phyloP scores from a whole-genome alignment of 768 basidiomycete genomes.

The Amanita pseudoporphyria region DNA sequence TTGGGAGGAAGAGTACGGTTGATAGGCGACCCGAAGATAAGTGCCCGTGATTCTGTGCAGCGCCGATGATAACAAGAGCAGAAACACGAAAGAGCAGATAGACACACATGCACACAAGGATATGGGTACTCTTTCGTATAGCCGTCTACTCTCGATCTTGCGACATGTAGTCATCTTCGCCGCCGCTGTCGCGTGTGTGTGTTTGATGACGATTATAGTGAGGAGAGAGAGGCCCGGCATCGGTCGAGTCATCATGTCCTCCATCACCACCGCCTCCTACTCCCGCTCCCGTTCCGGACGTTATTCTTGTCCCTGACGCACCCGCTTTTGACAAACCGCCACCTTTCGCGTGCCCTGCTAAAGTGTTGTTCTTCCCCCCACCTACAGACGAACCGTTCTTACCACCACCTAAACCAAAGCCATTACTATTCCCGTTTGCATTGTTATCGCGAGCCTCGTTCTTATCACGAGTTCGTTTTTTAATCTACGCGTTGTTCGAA shows the following conservation, averaged over 20 bases:
- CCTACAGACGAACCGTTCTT: background rate
- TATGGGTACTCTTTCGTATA: background rate
- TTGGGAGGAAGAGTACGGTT: too few relatives aligned
- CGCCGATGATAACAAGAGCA: background rate
- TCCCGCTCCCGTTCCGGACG: background rate
- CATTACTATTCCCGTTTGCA: constrained; percentile 4
- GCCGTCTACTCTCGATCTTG: constrained; percentile 15
- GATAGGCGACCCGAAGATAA: too few relatives aligned
- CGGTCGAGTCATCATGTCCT: constrained; percentile 12
- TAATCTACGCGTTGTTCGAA: constrained; percentile 16
- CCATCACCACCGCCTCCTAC: constrained; percentile 4
- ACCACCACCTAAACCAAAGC: background rate
- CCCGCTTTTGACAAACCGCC: constrained; percentile 1
- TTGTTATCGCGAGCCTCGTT: constrained; percentile 10
- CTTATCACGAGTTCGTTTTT: constrained; percentile 24
- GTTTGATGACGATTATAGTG: too few relatives aligned
- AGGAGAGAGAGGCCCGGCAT: too few relatives aligned
- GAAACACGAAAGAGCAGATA: background rate
- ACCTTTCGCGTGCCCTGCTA: background rate
- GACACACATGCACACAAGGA: background rate
- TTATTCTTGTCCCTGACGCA: too few relatives aligned
- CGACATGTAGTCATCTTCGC: constrained; percentile 18
- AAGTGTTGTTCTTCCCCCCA: background rate
- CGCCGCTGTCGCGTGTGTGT: constrained; percentile 19
- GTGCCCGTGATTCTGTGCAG: too few relatives aligned